Evolutionary conservation across 2,329 filamentous ascomycete species (phyloP).

Genomic region (Fusarium subtropicale): DNA sequence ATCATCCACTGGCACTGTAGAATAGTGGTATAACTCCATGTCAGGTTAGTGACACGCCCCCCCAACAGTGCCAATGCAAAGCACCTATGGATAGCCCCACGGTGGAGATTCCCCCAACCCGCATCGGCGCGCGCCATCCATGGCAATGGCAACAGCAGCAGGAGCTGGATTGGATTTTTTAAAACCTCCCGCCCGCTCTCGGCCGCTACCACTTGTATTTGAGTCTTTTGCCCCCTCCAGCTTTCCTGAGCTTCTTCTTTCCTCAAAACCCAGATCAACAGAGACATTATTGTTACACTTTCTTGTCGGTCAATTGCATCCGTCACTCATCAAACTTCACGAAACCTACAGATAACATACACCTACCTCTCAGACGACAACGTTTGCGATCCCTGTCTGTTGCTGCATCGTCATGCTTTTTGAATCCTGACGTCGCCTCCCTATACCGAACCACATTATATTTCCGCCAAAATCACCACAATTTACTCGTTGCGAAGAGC

Average conservation of each 20-base stretch:
- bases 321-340: not conserved
- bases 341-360: not conserved
- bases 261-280: not conserved
- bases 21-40: not conserved
- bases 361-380: constrained; percentile 3
- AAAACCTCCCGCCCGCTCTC: constrained; percentile 46
- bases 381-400: constrained; percentile 15
- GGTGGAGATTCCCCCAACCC: constrained; percentile 39
- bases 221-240: constrained; percentile 38
- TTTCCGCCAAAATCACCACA: constrained; percentile 22
- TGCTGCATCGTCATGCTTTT: constrained; percentile 42
- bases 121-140: constrained; percentile 30
- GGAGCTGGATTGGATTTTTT: constrained; percentile 35
- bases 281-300: constrained; percentile 9
- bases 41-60: constrained; percentile 22
- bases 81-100: constrained; percentile 23
- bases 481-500: constrained; percentile 35
- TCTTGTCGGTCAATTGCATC: constrained; percentile 46
- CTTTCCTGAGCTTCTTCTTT: constrained; percentile 24
- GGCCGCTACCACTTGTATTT: constrained; percentile 30
- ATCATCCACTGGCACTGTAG: not conserved
- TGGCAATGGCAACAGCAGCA: constrained; percentile 13
- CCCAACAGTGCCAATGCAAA: constrained; percentile 9
- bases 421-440: constrained; percentile 39
- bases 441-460: not conserved